These are phyloP conservation scores for Paramyrothecium roridum DNA, from an alignment of 2,329 filamentous ascomycete genomes.

Conservation along the genomic window DNA sequence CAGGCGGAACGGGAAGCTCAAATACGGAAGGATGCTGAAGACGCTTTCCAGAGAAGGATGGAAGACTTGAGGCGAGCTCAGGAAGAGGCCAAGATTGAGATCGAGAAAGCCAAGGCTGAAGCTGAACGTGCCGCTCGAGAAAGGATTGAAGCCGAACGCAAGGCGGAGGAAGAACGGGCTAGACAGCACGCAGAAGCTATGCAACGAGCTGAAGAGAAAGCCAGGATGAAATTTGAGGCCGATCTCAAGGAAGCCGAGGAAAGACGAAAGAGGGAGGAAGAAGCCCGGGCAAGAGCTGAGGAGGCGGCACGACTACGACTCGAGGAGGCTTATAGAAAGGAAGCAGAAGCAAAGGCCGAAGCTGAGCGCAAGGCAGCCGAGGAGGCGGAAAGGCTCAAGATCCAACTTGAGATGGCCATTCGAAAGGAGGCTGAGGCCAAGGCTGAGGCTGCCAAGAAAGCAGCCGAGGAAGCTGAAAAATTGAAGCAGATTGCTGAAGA, in stretches of 20 bases:
- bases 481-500: slow-evolving; percentile 41
- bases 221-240: slow-evolving; percentile 33
- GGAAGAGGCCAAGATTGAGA: slow-evolving; percentile 43
- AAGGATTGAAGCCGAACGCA: slow-evolving; percentile 41
- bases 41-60: slow-evolving; percentile 36
- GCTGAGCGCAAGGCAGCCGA: slow-evolving; percentile 34
- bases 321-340: slow-evolving; percentile 38
- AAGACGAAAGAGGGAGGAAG: slow-evolving; percentile 34
- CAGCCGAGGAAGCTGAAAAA: slow-evolving; percentile 32
- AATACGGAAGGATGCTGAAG: slow-evolving; percentile 44
- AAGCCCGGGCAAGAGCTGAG: slow-evolving; percentile 40
- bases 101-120: slow-evolving; percentile 43
- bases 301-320: slow-evolving; percentile 40
- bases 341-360: slow-evolving; percentile 36
- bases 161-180: slow-evolving; percentile 43
- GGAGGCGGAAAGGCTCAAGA: slow-evolving; percentile 39
- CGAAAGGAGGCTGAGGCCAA: slow-evolving; percentile 37
- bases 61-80: slow-evolving; percentile 38
- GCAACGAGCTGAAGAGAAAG: slow-evolving; percentile 32
- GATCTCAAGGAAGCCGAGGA: slow-evolving; percentile 42
- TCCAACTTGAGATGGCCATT: slow-evolving; percentile 37
- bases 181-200: slow-evolving; percentile 30
- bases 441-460: slow-evolving; percentile 35
- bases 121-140: slow-evolving; percentile 40
- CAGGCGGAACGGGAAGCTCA: slow-evolving; percentile 40